These are phyloP conservation scores for Taphrina sp. DNA, from an alignment of 1,139 yeast genomes.

Conservation along the genomic window DNA sequence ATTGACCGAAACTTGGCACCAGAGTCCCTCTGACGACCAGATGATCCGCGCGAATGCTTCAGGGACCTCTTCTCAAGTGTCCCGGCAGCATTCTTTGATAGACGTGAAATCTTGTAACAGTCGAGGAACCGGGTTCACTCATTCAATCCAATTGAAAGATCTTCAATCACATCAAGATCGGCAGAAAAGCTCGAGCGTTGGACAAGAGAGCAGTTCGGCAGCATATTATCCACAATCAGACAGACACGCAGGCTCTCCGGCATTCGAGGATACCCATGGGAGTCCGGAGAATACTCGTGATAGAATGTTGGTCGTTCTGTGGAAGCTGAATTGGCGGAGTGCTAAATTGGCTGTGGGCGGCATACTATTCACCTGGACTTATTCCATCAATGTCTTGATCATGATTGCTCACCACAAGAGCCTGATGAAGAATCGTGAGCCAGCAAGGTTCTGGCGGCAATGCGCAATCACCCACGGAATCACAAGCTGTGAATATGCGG, in stretches of 20 bases:
- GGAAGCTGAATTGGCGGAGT: constrained; percentile 19
- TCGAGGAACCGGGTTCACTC: too few species aligned
- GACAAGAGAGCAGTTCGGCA: neutral
- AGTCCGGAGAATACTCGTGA: neutral
- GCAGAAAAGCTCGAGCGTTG: neutral
- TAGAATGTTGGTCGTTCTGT: neutral
- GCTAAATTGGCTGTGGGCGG: constrained; percentile 16
- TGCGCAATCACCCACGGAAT: neutral
- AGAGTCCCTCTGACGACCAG: neutral
- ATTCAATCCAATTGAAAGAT: too few species aligned
- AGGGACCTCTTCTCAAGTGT: neutral
- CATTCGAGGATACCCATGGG: neutral
- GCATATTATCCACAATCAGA: neutral
- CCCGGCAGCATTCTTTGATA: too few species aligned
- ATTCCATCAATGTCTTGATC: neutral
- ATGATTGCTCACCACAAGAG: neutral
- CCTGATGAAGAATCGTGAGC: neutral
- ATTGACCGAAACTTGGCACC: neutral
- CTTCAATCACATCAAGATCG: neutral
- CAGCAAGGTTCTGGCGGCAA: neutral
- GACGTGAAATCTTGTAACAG: too few species aligned
- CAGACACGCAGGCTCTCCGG: too few species aligned
- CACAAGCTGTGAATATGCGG: neutral
- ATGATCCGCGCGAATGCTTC: too few species aligned
- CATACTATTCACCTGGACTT: neutral